phyloP scores from a whole-genome alignment of 78 protist genomes.

The Chrysochromulina parva region DNA sequence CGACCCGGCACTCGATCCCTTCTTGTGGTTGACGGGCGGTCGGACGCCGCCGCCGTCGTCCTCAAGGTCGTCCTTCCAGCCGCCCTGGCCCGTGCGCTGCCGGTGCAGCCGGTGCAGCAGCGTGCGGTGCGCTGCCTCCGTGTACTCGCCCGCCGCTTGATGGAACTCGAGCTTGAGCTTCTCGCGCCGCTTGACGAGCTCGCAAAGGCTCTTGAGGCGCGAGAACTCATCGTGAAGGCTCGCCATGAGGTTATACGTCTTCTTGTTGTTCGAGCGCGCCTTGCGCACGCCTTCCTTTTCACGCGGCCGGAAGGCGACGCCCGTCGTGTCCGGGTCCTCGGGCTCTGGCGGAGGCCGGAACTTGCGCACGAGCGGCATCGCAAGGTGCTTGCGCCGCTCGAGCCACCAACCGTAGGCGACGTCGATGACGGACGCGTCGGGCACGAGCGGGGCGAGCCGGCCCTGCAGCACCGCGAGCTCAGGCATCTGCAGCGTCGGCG shows the following conservation, averaged over 20 bases:
- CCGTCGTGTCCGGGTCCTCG: constrained; percentile 4
- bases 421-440: neutral
- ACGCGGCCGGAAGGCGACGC: constrained; percentile 24
- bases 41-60: no score
- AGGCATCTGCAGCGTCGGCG: neutral
- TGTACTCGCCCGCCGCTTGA: neutral
- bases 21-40: no score
- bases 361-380: neutral
- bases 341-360: constrained; percentile 29
- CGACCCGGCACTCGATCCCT: no score
- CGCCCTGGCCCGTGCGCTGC: no score
- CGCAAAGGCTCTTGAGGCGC: neutral
- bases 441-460: neutral
- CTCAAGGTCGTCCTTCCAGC: no score
- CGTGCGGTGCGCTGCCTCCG: constrained; percentile 14
- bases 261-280: neutral
- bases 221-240: neutral
- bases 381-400: neutral
- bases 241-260: neutral
- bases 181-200: neutral
- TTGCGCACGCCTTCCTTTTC: neutral
- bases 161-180: neutral
- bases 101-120: neutral
- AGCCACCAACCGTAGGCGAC: neutral
- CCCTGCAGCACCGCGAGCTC: neutral